These are phyloP conservation scores for Beauveria pseudobassiana DNA, from an alignment of 2,329 filamentous ascomycete genomes.

Conservation along the genomic window DNA sequence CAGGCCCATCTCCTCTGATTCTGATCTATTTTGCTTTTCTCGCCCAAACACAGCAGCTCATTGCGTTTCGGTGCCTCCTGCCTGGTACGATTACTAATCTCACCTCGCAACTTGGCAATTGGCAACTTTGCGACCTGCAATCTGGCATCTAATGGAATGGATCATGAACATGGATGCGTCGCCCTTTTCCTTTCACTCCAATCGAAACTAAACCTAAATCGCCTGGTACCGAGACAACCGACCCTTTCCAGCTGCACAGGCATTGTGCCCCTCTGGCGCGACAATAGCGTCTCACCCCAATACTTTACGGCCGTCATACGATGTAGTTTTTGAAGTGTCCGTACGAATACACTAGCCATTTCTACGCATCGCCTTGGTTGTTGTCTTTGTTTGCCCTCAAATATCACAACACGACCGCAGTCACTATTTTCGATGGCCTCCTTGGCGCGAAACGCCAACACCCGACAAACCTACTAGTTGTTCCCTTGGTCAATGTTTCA, in stretches of 20 bases:
- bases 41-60: no score
- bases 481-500: no score
- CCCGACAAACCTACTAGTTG: not conserved
- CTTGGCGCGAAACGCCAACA: not conserved
- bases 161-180: not conserved
- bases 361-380: no score
- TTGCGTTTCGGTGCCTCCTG: not conserved
- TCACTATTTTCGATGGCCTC: not conserved
- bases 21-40: not conserved
- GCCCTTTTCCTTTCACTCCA: not conserved
- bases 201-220: not conserved
- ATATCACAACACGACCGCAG: no score
- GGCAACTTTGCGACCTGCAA: not conserved
- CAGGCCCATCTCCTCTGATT: not conserved
- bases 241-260: not conserved
- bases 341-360: no score
- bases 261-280: not conserved
- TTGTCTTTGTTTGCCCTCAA: no score
- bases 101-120: not conserved
- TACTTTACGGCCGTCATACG: not conserved
- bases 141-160: not conserved
- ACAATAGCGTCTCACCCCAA: not conserved
- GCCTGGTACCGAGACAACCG: not conserved
- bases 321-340: no score
- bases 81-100: not conserved